Evolutionary conservation across 306 rosid genomes (phyloP), one percentile per base, ranked within the genome.

Genomic region (Medicago ruthenica): DNA sequence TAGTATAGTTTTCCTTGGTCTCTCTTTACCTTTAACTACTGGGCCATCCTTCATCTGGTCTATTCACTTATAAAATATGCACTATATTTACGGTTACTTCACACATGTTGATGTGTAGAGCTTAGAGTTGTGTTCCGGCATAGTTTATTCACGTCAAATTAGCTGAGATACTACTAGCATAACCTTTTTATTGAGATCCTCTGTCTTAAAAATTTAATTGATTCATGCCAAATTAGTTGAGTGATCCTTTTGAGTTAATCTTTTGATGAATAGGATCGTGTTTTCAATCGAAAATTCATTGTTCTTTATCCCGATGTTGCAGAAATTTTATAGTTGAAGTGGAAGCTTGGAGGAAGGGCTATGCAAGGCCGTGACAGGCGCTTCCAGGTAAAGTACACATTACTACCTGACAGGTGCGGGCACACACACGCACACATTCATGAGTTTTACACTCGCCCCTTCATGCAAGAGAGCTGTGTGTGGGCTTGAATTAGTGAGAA

Each of bases 241-340:
- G 48, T 16, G 22, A 10, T 21, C n/a, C 15, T 58, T 74, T 58
- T 51, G 50, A 67, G 55, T 72, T 62, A 18, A 81, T 68, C 73
- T 67, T 40, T 79, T 73, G 17, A 27, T 45, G 41, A 18, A 6
- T 58, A 18, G 51, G 9, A 34, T 62, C 31, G 17, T 57, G 44
- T 40, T 81, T n/a, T 66, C 41, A 74, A 40, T 75, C 39, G 36
- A 64, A 69, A 64, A 18, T 15, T 60, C n/a, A 53, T 41, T 59
- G 57, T 68, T 78, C 8, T 67, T 73, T 51, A 51, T 76, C 68
- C 36, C 53, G 40, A 59, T 75, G 27, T 68, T 80, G 72, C 91
- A 95, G 98, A 95, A 86, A 92, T 95, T 76, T 92, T 83, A 95
- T 95, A 78, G 98, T 95, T 76, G 98, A 95, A 86, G 98, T 97